phyloP scores from a whole-genome alignment of 257 asterid species.

The Solanum sparsipilum region DNA sequence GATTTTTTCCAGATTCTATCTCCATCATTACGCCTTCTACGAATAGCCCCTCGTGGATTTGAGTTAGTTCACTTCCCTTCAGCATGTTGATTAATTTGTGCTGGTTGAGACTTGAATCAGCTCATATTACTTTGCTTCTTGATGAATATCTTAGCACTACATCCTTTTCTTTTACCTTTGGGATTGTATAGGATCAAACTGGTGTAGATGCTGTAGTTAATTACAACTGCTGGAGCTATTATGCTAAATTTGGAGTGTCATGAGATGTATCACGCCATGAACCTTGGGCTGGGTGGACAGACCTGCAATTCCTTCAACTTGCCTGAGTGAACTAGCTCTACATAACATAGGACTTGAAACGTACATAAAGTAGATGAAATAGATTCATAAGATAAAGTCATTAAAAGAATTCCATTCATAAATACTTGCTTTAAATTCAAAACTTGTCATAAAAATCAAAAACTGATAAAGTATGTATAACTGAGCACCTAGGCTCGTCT shows the following conservation, averaged over 20 bases:
- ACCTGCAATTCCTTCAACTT: not conserved
- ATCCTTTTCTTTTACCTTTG: not conserved
- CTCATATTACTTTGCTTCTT: not conserved
- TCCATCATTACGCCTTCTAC: slow-evolving; percentile 91
- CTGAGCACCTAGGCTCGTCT: not conserved
- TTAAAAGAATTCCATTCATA: not conserved
- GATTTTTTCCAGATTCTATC: slow-evolving; percentile 93
- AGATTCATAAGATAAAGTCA: not conserved
- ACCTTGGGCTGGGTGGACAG: not conserved
- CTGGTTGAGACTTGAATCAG: not conserved
- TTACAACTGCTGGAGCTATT: not conserved
- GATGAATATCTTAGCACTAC: not conserved
- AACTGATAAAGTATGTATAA: not conserved
- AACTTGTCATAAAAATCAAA: not conserved
- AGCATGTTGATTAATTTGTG: not conserved
- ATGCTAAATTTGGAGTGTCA: not conserved
- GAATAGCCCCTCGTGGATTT: slow-evolving; percentile 96
- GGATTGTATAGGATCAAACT: not conserved
- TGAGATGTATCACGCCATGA: not conserved
- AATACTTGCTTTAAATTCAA: not conserved
- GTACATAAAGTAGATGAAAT: not conserved
- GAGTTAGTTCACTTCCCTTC: slow-evolving; percentile 44
- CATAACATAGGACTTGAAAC: not conserved
- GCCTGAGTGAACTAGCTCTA: not conserved
- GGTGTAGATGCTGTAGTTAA: not conserved